Percentiles rank a stretch among this genome's conserved stretches.
Conservation (phyloP, 306 rosid species). For the Medicago arabica region DNA sequence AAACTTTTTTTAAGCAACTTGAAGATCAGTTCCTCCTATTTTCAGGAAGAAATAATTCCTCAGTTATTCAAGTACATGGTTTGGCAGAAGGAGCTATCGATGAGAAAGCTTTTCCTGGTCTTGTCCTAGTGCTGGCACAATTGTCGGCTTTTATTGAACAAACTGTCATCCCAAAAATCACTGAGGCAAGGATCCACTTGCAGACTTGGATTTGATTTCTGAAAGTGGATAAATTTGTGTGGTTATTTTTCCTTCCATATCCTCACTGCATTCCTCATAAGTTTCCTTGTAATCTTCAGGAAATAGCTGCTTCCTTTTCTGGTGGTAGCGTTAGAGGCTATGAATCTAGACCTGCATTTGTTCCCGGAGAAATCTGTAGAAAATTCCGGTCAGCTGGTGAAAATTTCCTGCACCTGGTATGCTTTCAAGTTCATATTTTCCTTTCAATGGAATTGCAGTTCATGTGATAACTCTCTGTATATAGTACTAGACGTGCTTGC, state of each 20-base stretch:
- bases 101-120: slow-evolving; percentile 78
- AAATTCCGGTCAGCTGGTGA: slow-evolving; percentile 81
- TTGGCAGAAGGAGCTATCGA: slow-evolving; percentile 66
- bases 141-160: slow-evolving; percentile 87
- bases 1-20: slow-evolving; percentile 77
- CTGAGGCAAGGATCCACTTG: slow-evolving; percentile 70
- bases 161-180: slow-evolving; percentile 84
- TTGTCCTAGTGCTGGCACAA: slow-evolving; percentile 86
- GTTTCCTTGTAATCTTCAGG: slow-evolving; percentile 62
- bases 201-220: slow-evolving; percentile 33
- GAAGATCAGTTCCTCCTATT: slow-evolving; percentile 69
- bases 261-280: slow-evolving; percentile 39
- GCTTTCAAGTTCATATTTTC: slow-evolving; percentile 38
- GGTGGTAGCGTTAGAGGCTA: slow-evolving; percentile 77
- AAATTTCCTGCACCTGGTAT: slow-evolving; percentile 84
- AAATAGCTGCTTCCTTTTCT: slow-evolving; percentile 84
- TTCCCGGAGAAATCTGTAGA: slow-evolving; percentile 85
- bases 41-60: slow-evolving; percentile 67
- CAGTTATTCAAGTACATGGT: slow-evolving; percentile 60
- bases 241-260: slow-evolving; percentile 36
- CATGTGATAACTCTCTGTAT: background rate
- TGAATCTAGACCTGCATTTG: slow-evolving; percentile 84
- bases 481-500: slow-evolving; percentile 8
- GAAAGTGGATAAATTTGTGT: slow-evolving; percentile 36
- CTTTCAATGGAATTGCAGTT: slow-evolving; percentile 35